Conservation (phyloP, 345 rosid species). For the Boechera retrofracta region DNA sequence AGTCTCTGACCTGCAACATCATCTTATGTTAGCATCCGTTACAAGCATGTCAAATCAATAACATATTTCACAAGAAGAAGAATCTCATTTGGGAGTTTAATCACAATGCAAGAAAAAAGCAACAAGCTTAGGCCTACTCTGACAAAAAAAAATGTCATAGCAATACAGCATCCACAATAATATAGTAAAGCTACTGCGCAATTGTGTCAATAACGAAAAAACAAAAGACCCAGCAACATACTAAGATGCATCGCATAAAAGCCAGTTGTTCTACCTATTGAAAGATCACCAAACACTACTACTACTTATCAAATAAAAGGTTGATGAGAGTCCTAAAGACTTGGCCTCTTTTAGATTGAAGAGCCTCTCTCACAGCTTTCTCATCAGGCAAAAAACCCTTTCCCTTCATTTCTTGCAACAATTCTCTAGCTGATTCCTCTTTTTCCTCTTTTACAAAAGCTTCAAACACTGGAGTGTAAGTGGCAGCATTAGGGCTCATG, state of each 20-base stretch:
- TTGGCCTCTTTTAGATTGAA: slow-evolving; percentile 53
- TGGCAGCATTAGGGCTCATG: slow-evolving; percentile 58
- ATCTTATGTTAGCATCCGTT: slow-evolving; percentile 19
- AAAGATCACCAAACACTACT: slow-evolving; percentile 9
- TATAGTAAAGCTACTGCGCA: not conserved
- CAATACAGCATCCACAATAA: not conserved
- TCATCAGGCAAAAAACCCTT: slow-evolving; percentile 61
- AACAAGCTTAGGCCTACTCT: not conserved
- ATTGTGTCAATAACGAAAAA: slow-evolving; percentile 13
- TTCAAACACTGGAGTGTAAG: slow-evolving; percentile 61
- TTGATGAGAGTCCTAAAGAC: slow-evolving; percentile 50
- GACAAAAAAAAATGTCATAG: not conserved
- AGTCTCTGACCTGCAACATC: slow-evolving; percentile 75
- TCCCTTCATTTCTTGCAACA: slow-evolving; percentile 55
- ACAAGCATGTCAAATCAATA: not conserved
- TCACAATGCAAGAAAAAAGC: not conserved
- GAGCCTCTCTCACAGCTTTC: slow-evolving; percentile 56
- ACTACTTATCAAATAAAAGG: slow-evolving; percentile 58
- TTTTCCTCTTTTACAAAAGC: slow-evolving; percentile 53
- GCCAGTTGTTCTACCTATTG: slow-evolving; percentile 7
- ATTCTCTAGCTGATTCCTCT: slow-evolving; percentile 57
- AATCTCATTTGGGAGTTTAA: not conserved
- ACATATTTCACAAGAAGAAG: not conserved
- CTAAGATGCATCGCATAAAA: slow-evolving; percentile 3
- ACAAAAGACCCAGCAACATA: slow-evolving; percentile 13